Evolutionary conservation across 2,329 filamentous ascomycete genomes (phyloP).

Genomic region (Trichoderma koningii): DNA sequence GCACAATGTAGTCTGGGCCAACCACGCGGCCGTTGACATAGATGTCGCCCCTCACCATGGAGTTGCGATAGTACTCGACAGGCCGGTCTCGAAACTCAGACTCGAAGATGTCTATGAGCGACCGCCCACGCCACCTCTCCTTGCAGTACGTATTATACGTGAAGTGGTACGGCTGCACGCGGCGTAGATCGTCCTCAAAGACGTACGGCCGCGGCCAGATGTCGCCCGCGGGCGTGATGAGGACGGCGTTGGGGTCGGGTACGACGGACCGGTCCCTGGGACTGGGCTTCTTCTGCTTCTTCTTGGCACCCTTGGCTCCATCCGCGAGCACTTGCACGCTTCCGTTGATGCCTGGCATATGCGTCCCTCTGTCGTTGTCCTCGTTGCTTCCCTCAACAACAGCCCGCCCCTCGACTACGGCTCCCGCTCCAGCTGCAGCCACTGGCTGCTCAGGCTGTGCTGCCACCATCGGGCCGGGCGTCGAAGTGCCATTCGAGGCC

Average conservation of each 20-base stretch:
- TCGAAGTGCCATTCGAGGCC: not conserved
- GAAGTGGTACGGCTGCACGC: constrained; percentile 83
- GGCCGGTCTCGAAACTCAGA: constrained; percentile 90
- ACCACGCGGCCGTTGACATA: constrained; percentile 75
- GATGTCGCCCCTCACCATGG: constrained; percentile 79
- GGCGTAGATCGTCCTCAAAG: constrained; percentile 78
- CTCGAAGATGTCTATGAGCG: constrained; percentile 82
- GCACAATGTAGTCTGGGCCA: constrained; percentile 68
- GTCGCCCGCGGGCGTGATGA: constrained; percentile 42
- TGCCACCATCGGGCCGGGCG: not conserved
- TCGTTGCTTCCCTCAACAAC: not conserved
- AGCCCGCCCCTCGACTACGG: not conserved
- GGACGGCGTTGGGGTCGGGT: constrained; percentile 32
- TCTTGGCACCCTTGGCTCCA: constrained; percentile 2
- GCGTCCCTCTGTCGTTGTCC: not conserved
- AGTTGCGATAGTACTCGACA: constrained; percentile 80
- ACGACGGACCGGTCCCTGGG: constrained; percentile 24
- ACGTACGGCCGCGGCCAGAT: constrained; percentile 70
- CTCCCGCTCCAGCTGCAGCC: not conserved
- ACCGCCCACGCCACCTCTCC: constrained; percentile 82
- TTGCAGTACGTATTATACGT: constrained; percentile 97
- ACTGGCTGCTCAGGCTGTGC: constrained; percentile 15
- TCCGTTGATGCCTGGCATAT: not conserved
- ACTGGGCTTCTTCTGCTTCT: constrained; percentile 17
- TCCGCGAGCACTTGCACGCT: not conserved